These are phyloP conservation scores for Leptomonas pyrrhocoris DNA, from an alignment of 208 protist genomes.

Conservation along the genomic window DNA sequence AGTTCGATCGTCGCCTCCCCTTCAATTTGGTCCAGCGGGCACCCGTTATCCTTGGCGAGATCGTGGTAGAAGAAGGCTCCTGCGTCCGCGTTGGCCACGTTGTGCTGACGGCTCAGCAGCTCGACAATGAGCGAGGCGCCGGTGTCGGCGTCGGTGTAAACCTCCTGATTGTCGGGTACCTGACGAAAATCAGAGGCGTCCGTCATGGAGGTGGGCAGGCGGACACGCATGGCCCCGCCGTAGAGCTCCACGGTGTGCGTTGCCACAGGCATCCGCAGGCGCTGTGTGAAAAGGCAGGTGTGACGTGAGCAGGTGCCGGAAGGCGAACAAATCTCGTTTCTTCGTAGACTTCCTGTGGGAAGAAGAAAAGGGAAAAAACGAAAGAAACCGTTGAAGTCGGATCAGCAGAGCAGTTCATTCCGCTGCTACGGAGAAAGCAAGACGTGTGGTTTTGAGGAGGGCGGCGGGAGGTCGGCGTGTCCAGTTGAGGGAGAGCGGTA, in stretches of 20 bases:
- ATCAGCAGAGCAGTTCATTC: too few relatives aligned
- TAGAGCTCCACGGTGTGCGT: constrained; percentile 48
- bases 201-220: constrained; percentile 33
- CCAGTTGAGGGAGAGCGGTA: too few relatives aligned
- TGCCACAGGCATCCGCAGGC: constrained; percentile 5
- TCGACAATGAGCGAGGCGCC: constrained; percentile 73
- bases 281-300: too few relatives aligned
- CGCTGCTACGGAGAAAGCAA: too few relatives aligned
- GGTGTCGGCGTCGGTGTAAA: constrained; percentile 60
- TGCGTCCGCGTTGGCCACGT: constrained; percentile 47
- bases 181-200: constrained; percentile 77
- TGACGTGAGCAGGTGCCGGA: too few relatives aligned
- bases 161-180: constrained; percentile 83
- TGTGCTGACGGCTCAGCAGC: constrained; percentile 53
- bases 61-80: constrained; percentile 69
- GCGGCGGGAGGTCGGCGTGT: too few relatives aligned
- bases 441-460: too few relatives aligned
- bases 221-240: constrained; percentile 70
- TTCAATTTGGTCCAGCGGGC: constrained; percentile 18
- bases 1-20: constrained; percentile 10
- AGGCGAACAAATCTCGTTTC: too few relatives aligned
- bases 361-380: too few relatives aligned
- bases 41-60: constrained; percentile 70
- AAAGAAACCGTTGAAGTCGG: too few relatives aligned
- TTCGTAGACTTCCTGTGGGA: too few relatives aligned